phyloP scores from a whole-genome alignment of 2,329 filamentous ascomycete genomes.

The Hypoxylon sp. region DNA sequence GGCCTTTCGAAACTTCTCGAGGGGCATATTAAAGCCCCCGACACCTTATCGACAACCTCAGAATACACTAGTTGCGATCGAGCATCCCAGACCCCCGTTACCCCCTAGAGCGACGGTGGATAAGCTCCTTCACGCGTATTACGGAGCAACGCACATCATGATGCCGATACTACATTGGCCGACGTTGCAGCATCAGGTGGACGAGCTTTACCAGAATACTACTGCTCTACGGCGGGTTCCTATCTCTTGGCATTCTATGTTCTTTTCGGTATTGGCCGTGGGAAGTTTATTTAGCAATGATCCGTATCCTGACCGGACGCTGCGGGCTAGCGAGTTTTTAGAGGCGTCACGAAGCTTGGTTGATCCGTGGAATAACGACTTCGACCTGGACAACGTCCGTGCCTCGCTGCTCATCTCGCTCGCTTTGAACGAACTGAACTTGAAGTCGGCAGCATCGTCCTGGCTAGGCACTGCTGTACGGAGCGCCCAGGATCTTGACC shows the following conservation, averaged over 20 bases:
- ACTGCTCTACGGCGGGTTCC: constrained; percentile 73
- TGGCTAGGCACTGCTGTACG: constrained; percentile 87
- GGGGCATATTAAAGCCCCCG: constrained; percentile 85
- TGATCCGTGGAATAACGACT: constrained; percentile 86
- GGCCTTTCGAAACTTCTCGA: constrained; percentile 80
- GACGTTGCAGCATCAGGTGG: constrained; percentile 81
- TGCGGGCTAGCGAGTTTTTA: constrained; percentile 74
- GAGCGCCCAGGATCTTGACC: constrained; percentile 85
- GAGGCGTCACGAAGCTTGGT: constrained; percentile 78
- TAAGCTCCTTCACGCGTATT: constrained; percentile 81
- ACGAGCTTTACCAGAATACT: constrained; percentile 79
- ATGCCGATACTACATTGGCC: constrained; percentile 93
- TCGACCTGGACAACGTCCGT: constrained; percentile 81
- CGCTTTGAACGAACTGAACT: constrained; percentile 87
- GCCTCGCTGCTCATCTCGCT: constrained; percentile 81
- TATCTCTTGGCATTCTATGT: constrained; percentile 81
- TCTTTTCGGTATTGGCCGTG: constrained; percentile 87
- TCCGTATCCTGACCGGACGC: constrained; percentile 67
- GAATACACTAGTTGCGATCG: constrained; percentile 58
- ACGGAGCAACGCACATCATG: constrained; percentile 81
- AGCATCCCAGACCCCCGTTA: constrained; percentile 72
- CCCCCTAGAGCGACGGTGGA: constrained; percentile 80
- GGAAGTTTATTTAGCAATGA: constrained; percentile 81
- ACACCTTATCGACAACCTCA: constrained; percentile 73
- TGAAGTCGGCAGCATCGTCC: constrained; percentile 86